Percentiles rank a stretch among this genome's conserved stretches.
Conservation (phyloP, 371 early-diverging fungal genomes). For the Rhizopus sp. region DNA sequence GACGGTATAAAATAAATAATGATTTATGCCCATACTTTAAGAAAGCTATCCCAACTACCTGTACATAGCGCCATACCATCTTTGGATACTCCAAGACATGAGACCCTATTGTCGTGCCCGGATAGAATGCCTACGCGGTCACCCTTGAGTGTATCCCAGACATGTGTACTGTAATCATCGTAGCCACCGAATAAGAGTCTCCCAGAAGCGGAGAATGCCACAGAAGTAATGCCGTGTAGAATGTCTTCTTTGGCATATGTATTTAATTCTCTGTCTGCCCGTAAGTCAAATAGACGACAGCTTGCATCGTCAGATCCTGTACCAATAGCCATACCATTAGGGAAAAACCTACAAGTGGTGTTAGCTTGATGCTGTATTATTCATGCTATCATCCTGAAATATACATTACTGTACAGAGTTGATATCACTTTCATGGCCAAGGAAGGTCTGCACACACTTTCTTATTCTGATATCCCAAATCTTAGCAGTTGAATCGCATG, state of each 20-base stretch:
- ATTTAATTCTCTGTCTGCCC: slow-evolving; percentile 96
- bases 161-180: slow-evolving; percentile 97
- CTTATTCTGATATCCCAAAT: slow-evolving; percentile 97
- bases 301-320: slow-evolving; percentile 98
- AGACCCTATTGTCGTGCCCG: slow-evolving; percentile 96
- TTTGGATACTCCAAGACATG: slow-evolving; percentile 91
- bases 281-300: slow-evolving; percentile 94
- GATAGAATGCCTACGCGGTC: slow-evolving; percentile 92
- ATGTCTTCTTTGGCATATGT: slow-evolving; percentile 94
- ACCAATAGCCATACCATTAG: slow-evolving; percentile 95
- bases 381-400: background rate
- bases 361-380: slow-evolving; percentile 1
- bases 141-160: slow-evolving; percentile 97
- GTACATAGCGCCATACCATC: slow-evolving; percentile 98
- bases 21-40: slow-evolving; percentile 67
- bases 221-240: slow-evolving; percentile 94
- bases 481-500: slow-evolving; percentile 96
- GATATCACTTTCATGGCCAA: slow-evolving; percentile 96
- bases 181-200: slow-evolving; percentile 96
- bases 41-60: slow-evolving; percentile 94
- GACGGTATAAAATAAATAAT: too few relatives aligned
- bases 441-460: slow-evolving; percentile 95
- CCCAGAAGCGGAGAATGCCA: slow-evolving; percentile 94
- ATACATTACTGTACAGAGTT: slow-evolving; percentile 86
- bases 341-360: slow-evolving; percentile 75